These are phyloP conservation scores for Aspergillus olivimuriae DNA, from an alignment of 495 filamentous ascomycete genomes.

Conservation along the genomic window DNA sequence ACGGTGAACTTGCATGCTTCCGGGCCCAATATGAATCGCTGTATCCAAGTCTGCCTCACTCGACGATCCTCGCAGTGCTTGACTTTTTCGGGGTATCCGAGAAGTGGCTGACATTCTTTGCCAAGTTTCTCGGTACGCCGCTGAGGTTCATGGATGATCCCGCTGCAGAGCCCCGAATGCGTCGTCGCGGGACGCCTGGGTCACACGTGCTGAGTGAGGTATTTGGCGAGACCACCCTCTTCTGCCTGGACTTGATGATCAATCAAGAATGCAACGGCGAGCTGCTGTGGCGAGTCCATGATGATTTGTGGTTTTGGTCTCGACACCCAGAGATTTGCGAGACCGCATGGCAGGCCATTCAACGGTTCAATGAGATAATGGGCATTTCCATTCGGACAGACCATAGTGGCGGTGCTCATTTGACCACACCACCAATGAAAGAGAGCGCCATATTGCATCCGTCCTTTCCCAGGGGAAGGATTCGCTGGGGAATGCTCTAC, in stretches of 20 bases:
- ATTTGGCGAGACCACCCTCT: conserved; percentile 9
- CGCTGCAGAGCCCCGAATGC: conserved; percentile 3
- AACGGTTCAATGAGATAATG: conserved; percentile 8
- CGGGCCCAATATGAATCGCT: conserved; percentile 7
- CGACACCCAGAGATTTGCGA: conserved; percentile 1
- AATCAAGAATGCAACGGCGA: conserved; percentile 8
- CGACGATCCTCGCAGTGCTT: conserved; percentile 6
- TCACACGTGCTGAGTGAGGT: conserved; percentile 10
- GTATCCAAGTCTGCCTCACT: conserved; percentile 5
- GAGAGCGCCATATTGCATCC: not conserved
- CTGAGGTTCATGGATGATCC: conserved; percentile 8
- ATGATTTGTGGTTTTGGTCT: conserved; percentile 14
- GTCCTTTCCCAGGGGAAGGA: conserved; percentile 3
- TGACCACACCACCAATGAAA: not conserved
- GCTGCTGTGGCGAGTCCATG: conserved; percentile 9
- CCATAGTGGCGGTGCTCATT: conserved; percentile 3
- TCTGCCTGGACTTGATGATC: conserved; percentile 12
- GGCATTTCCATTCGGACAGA: conserved; percentile 1
- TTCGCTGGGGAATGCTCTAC: conserved; percentile 13
- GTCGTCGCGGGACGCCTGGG: conserved; percentile 7
- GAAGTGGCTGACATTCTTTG: conserved; percentile 10
- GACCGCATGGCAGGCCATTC: conserved; percentile 6
- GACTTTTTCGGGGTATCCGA: conserved; percentile 8
- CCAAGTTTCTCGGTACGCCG: conserved; percentile 5
- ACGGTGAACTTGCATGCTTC: conserved; percentile 12